These are phyloP conservation scores for Salix brachista DNA, from an alignment of 345 rosid genomes.

Conservation along the genomic window DNA sequence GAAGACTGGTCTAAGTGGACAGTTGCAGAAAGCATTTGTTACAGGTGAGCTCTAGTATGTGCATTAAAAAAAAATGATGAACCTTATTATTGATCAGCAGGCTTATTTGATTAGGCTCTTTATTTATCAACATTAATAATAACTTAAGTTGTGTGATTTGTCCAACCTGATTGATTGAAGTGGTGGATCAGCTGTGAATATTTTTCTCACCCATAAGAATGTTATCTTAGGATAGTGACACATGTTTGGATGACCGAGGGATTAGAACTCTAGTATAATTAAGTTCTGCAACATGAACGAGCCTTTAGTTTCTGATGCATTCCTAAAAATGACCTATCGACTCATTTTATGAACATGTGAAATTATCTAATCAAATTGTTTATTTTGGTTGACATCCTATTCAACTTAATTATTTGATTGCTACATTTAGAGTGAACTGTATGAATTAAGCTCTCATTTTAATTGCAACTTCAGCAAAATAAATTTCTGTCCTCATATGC, in stretches of 20 bases:
- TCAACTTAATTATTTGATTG: neutral
- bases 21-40: conserved; percentile 85
- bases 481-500: neutral
- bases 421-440: neutral
- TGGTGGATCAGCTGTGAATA: neutral
- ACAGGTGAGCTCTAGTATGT: conserved; percentile 44
- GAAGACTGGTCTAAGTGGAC: conserved; percentile 94
- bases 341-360: neutral
- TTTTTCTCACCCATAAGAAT: neutral
- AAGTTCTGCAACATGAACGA: neutral
- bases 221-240: neutral
- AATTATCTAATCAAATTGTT: neutral
- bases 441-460: neutral
- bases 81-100: neutral
- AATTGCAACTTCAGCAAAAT: neutral
- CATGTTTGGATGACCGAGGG: neutral
- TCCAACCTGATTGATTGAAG: neutral
- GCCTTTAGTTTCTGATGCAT: neutral
- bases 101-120: neutral
- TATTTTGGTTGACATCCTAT: neutral
- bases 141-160: neutral
- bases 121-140: neutral
- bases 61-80: neutral
- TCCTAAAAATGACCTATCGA: neutral
- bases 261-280: neutral